Percentiles rank a stretch among this genome's conserved stretches.
Evolutionary conservation across 306 rosid species (phyloP).

Genomic region (Echinosophora koreensis): DNA sequence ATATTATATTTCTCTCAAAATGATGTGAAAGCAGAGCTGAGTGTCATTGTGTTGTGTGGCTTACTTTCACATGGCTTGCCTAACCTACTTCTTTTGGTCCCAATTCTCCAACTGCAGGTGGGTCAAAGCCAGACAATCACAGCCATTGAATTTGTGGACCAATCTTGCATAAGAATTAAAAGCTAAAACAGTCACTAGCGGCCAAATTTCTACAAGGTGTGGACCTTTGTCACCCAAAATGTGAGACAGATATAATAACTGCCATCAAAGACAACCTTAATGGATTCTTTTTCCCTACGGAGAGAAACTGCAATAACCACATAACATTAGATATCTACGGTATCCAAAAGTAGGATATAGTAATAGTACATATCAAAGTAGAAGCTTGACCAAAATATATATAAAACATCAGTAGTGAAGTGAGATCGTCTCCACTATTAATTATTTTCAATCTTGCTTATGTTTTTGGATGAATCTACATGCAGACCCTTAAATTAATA

Average conservation of each 20-base stretch:
- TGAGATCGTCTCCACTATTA: conserved; percentile 1
- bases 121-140: conserved; percentile 69
- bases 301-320: conserved; percentile 2
- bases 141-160: conserved; percentile 59
- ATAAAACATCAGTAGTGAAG: not conserved
- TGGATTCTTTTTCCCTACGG: not conserved
- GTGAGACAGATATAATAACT: conserved; percentile 42
- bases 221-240: conserved; percentile 53
- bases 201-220: conserved; percentile 62
- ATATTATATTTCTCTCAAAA: conserved; percentile 47
- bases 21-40: conserved; percentile 65
- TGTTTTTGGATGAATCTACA: conserved; percentile 13
- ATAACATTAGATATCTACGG: not conserved
- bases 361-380: not conserved
- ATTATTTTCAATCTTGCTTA: not conserved
- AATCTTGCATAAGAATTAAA: conserved; percentile 47
- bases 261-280: conserved; percentile 1
- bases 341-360: conserved; percentile 3
- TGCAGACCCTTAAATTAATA: conserved; percentile 7
- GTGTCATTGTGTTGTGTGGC: conserved; percentile 57
- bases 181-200: conserved; percentile 60
- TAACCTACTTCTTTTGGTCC: conserved; percentile 56
- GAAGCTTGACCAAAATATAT: conserved; percentile 15
- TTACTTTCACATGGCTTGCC: conserved; percentile 68
- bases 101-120: conserved; percentile 82